A percentile compares a stretch with the other conserved stretches of the same genome.
These are phyloP conservation scores for Ambrosia artemisiifolia DNA, from an alignment of 129 eudicot species.

Conservation along the genomic window DNA sequence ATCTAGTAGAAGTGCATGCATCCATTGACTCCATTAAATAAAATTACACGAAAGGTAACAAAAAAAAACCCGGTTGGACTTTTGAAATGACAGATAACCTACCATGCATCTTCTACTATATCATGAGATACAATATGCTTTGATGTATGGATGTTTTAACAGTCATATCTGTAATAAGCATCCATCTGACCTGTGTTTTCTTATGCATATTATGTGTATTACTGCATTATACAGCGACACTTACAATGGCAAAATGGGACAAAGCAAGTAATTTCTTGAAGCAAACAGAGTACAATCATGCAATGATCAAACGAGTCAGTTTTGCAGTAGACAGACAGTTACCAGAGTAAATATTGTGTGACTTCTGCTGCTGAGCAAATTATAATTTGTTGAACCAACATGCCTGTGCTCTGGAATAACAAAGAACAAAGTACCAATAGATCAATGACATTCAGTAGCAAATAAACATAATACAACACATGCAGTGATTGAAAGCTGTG, in stretches of 20 bases:
- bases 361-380: constrained; percentile 95
- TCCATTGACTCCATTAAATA: neutral
- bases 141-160: neutral
- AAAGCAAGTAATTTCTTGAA: constrained; percentile 5
- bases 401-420: constrained; percentile 86
- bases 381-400: constrained; percentile 94
- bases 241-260: constrained; percentile 10
- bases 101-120: neutral
- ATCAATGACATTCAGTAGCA: constrained; percentile 15
- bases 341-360: constrained; percentile 99
- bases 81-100: neutral
- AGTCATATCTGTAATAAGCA: constrained; percentile 13
- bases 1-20: neutral
- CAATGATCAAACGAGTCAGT: constrained; percentile 7
- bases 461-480: constrained; percentile 15
- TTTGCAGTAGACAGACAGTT: constrained; percentile 24
- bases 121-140: constrained; percentile 12
- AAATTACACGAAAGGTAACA: neutral
- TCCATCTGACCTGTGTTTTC: neutral
- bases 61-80: neutral
- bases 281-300: neutral
- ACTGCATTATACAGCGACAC: neutral
- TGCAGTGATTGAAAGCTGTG: constrained; percentile 6
- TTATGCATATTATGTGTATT: neutral
- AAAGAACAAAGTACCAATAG: constrained; percentile 13